Evolutionary conservation across 106 monocot species (phyloP).

Genomic region (Phalaenopsis equestris): DNA sequence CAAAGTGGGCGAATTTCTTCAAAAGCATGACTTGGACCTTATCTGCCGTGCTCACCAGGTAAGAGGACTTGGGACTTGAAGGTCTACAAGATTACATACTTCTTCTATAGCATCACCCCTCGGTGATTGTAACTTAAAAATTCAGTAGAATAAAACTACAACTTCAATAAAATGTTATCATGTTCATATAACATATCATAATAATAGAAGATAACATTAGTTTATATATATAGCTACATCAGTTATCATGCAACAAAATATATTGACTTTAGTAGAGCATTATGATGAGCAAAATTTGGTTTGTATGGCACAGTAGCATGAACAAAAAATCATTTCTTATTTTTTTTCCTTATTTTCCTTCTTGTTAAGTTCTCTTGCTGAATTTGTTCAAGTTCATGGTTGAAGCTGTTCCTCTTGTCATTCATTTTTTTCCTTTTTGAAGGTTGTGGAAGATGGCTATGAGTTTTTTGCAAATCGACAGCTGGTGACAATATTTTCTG

Average conservation of each 20-base stretch:
- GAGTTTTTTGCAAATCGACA: conserved; percentile 23
- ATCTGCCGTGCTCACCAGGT: conserved; percentile 11
- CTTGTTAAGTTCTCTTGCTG: not conserved
- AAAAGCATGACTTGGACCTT: conserved; percentile 13
- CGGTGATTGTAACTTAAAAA: not conserved
- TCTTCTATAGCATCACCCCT: not conserved
- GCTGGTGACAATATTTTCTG: conserved; percentile 24
- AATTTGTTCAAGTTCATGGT: not conserved
- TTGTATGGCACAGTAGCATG: not conserved
- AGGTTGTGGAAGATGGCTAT: conserved; percentile 27
- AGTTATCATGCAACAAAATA: too few species aligned
- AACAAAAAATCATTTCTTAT: not conserved
- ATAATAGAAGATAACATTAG: not conserved
- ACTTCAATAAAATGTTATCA: not conserved
- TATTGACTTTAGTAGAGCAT: not conserved
- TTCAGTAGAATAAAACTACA: not conserved
- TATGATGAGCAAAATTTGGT: not conserved
- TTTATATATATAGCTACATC: not conserved
- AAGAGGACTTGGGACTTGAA: not conserved
- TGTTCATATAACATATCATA: not conserved
- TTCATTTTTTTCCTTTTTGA: not conserved
- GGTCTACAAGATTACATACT: not conserved
- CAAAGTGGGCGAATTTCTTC: conserved; percentile 12
- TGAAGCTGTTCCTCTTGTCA: not conserved
- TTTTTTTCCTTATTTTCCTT: not conserved